A percentile compares a stretch with the other conserved stretches of the same genome.
phyloP scores from a whole-genome alignment of 2,329 filamentous ascomycete species.

The Dactylellina parvicollis region DNA sequence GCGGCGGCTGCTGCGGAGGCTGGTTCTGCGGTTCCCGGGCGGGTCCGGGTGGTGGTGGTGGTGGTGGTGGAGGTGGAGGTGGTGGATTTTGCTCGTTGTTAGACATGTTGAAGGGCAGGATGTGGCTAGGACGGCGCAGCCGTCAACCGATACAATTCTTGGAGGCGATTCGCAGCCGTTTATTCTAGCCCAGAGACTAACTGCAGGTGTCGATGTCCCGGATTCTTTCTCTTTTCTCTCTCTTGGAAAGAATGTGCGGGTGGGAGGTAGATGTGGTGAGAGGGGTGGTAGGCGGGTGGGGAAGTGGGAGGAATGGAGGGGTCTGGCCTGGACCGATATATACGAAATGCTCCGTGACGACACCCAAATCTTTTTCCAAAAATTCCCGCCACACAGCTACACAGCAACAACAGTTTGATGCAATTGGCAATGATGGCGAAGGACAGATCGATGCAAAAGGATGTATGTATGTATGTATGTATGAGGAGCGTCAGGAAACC shows the following conservation, averaged over 20 bases:
- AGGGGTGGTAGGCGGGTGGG: not conserved
- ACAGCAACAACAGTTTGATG: too few species aligned
- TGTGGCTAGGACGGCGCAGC: slow-evolving; percentile 7
- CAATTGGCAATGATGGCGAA: too few species aligned
- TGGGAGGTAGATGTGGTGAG: not conserved
- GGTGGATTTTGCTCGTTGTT: slow-evolving; percentile 23
- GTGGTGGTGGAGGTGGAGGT: too few species aligned
- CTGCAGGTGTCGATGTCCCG: not conserved
- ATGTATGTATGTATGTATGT: too few species aligned
- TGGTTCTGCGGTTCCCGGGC: slow-evolving; percentile 17
- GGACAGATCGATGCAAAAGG: too few species aligned
- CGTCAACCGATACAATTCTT: not conserved
- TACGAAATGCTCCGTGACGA: too few species aligned
- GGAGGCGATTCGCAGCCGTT: not conserved
- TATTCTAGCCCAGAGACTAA: not conserved
- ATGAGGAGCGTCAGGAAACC: too few species aligned
- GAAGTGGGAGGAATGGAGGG: not conserved
- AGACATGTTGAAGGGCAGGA: slow-evolving; percentile 20
- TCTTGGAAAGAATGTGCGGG: not conserved
- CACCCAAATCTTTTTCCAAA: too few species aligned
- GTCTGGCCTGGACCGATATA: not conserved
- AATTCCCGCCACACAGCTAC: too few species aligned
- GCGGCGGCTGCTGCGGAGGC: not conserved
- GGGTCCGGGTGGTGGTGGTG: too few species aligned
- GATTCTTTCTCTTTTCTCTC: too few species aligned